These are phyloP conservation scores for Coix lacrymajobi DNA, from an alignment of 176 grass and related monocot genomes.

Conservation along the genomic window DNA sequence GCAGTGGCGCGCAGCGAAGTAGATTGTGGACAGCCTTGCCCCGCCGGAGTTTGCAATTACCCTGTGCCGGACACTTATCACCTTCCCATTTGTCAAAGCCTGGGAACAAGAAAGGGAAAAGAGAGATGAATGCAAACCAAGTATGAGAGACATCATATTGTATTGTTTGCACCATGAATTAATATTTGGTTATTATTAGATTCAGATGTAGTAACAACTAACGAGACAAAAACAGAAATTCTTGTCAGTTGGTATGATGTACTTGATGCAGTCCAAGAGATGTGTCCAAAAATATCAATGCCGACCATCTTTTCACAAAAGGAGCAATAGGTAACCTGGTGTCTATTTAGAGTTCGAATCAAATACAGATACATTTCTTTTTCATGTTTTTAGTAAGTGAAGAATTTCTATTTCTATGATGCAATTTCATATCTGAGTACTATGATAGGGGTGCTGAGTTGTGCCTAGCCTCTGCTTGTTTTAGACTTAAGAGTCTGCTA, in stretches of 20 bases:
- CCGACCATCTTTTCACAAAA: constrained; percentile 3
- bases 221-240: not conserved
- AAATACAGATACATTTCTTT: not conserved
- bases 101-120: constrained; percentile 10
- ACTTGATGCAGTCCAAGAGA: not conserved
- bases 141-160: not conserved
- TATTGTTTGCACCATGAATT: not conserved
- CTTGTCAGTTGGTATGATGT: constrained; percentile 1
- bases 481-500: not conserved
- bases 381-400: constrained; percentile 2
- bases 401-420: not conserved
- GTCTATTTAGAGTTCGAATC: not conserved
- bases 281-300: not conserved
- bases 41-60: constrained; percentile 68
- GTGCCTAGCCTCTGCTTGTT: not conserved
- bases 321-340: not conserved
- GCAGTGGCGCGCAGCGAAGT: constrained; percentile 65
- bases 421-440: not conserved
- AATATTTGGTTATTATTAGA: not conserved
- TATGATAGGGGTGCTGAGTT: not conserved
- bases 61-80: constrained; percentile 79
- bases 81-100: constrained; percentile 88
- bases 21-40: constrained; percentile 81
- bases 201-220: not conserved
- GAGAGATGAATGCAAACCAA: not conserved